Conservation (phyloP, 345 rosid species). For the Sisymbrium altissimum region DNA sequence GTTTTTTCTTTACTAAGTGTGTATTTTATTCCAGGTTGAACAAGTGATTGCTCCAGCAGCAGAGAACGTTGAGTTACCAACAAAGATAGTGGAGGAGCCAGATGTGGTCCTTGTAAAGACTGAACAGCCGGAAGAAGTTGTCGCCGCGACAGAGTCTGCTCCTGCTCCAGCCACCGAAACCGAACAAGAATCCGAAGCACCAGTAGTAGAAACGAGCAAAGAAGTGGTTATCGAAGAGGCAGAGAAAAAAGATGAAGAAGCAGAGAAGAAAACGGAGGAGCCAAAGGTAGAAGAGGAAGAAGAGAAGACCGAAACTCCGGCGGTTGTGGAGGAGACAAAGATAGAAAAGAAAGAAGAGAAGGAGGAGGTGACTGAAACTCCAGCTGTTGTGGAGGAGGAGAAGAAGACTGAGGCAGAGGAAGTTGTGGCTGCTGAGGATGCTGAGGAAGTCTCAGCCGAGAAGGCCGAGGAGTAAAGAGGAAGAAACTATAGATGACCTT, state of each 20-base stretch:
- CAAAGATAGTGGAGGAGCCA: conserved; percentile 27
- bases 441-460: conserved; percentile 22
- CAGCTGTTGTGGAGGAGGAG: conserved; percentile 16
- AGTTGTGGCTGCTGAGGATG: neutral
- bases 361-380: conserved; percentile 5
- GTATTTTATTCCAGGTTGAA: conserved; percentile 14
- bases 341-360: neutral
- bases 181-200: conserved; percentile 23
- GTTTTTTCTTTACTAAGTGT: neutral
- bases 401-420: conserved; percentile 19
- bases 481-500: conserved; percentile 2
- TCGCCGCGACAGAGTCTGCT: neutral
- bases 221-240: conserved; percentile 24
- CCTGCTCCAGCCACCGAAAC: conserved; percentile 7
- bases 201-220: conserved; percentile 20
- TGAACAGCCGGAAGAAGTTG: conserved; percentile 5
- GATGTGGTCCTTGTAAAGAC: conserved; percentile 1
- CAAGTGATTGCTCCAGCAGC: conserved; percentile 30
- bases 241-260: conserved; percentile 15
- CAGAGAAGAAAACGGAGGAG: conserved; percentile 1
- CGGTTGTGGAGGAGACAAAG: conserved; percentile 19
- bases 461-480: conserved; percentile 19
- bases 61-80: conserved; percentile 32
- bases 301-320: conserved; percentile 18
- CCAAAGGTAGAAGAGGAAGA: neutral